Evolutionary conservation across 192 early-diverging fungal genomes (phyloP).

Genomic region (Dissophora ornata): DNA sequence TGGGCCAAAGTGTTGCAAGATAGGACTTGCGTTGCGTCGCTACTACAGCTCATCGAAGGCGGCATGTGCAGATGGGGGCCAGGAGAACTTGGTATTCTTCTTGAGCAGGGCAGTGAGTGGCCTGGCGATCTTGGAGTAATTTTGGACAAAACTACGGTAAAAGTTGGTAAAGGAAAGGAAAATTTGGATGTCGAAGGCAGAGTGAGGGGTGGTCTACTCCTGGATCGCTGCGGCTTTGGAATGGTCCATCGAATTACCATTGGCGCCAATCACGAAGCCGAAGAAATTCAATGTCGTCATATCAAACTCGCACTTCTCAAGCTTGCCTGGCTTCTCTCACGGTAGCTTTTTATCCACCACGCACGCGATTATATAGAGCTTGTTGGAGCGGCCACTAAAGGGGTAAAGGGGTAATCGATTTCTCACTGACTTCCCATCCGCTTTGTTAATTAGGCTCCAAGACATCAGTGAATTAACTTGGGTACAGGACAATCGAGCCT

Average conservation of each 20-base stretch:
- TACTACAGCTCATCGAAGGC: conserved; percentile 45
- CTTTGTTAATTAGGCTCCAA: no score
- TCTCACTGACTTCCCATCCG: no score
- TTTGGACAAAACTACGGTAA: conserved; percentile 45
- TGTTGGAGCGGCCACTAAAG: no score
- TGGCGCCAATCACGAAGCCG: conserved; percentile 11
- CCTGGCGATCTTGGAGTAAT: conserved; percentile 39
- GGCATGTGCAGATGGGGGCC: background rate
- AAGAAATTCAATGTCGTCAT: conserved; percentile 21
- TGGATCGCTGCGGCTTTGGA: conserved; percentile 30
- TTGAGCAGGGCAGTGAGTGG: conserved; percentile 40
- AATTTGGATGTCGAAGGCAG: conserved; percentile 16
- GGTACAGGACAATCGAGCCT: no score
- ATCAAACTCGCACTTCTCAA: conserved; percentile 42
- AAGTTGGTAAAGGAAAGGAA: conserved; percentile 55
- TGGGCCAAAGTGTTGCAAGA: conserved; percentile 44
- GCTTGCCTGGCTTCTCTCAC: no score
- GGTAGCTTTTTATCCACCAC: no score
- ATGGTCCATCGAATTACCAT: conserved; percentile 24
- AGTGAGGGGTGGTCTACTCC: conserved; percentile 18
- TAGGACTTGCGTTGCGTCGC: conserved; percentile 37
- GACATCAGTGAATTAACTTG: no score
- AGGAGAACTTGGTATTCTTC: conserved; percentile 39
- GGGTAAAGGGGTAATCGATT: no score
- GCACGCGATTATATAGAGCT: no score